Percentiles rank a stretch among this genome's conserved stretches.
phyloP scores from a whole-genome alignment of 1,284 basidiomycete genomes.

The Sutorius eximius region DNA sequence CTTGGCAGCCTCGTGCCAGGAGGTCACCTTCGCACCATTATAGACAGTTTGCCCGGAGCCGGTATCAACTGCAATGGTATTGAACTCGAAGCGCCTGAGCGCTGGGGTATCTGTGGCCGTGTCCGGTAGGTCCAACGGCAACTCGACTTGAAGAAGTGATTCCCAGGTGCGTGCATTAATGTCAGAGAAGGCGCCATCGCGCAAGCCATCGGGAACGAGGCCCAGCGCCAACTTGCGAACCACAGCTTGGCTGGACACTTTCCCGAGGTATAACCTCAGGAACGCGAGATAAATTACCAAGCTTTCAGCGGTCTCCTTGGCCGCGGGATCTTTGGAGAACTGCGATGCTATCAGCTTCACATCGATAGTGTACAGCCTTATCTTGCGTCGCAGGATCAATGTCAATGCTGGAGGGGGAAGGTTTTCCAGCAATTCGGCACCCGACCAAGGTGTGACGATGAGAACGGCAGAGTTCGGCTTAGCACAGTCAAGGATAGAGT shows the following conservation, averaged over 20 bases:
- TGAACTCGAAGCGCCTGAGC: slow-evolving; percentile 65
- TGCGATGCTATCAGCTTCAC: slow-evolving; percentile 44
- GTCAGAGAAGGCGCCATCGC: slow-evolving; percentile 46
- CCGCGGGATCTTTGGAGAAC: slow-evolving; percentile 33
- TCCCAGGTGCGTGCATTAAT: slow-evolving; percentile 58
- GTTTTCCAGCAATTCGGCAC: slow-evolving; percentile 57
- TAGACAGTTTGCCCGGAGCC: slow-evolving; percentile 54
- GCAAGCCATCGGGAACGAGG: slow-evolving; percentile 41
- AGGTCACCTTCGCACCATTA: slow-evolving; percentile 60
- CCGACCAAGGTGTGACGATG: slow-evolving; percentile 60
- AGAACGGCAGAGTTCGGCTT: slow-evolving; percentile 59
- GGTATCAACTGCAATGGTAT: slow-evolving; percentile 64
- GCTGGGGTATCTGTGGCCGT: slow-evolving; percentile 29
- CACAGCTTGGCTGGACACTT: slow-evolving; percentile 51
- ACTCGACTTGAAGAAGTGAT: slow-evolving; percentile 51
- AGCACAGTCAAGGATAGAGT: slow-evolving; percentile 59
- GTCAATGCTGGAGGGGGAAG: slow-evolving; percentile 45
- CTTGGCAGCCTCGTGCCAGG: slow-evolving; percentile 88
- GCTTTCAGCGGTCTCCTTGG: slow-evolving; percentile 47
- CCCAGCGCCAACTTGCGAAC: slow-evolving; percentile 52
- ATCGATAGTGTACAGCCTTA: slow-evolving; percentile 63
- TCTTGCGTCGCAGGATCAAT: slow-evolving; percentile 46
- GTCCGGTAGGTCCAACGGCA: slow-evolving; percentile 29
- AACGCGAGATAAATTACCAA: slow-evolving; percentile 64
- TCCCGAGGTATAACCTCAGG: slow-evolving; percentile 70